Base-by-base conservation (phyloP, 2,329 filamentous ascomycete genomes). In the Chalaropsis ovoidea region DNA sequence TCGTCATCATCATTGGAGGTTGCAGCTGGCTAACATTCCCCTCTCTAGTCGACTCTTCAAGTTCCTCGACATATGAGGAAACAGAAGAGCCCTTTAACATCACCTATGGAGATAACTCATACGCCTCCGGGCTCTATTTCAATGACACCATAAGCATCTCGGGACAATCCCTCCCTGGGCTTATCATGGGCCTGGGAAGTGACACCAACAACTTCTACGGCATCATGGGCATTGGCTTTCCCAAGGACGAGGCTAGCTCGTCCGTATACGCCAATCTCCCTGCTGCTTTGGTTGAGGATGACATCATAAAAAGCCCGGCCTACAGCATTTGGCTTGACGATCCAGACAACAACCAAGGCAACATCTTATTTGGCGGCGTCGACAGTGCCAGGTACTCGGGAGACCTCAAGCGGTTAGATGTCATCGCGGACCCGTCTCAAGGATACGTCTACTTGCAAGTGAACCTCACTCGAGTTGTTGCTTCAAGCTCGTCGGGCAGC, bases 291-390 rank as follows among this genome's bases (percentile, higher is more conserved):
- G 78, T 83, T 49, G 75, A 85, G 54, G 78, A 86, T 66, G 84
- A 82, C 19, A 71, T 83, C 63, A 89, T 89, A 73, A 83, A 83
- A 68, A 82, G 81, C 11, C 81, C 84, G 49, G 86, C 87, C 1
- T 90, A 89, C 75, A 89, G 86, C 67, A 74, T 91, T 24, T 90
- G 86, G 86, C 76, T 84, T 65, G 83, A 84, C 69, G 81, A 84
- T 64, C 73, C 82, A 10, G 78, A 78, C 67, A 75, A 87, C 0
- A 85, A 80, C 67, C 85, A 81, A 1, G 89, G 89, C 43, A 86
- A 78, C 70, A 86, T 93, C 67, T 77, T 93, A 1, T 94, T 93
- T 70, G 89, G 89, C 47, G 89, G 88, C n/a, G 84, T 92, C 67
- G 88, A 93, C 72, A 88, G 83, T 0, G 82, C 80, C 67, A 92